Base-by-base conservation (phyloP, 306 rosid species). In the Rosa chinensis region DNA sequence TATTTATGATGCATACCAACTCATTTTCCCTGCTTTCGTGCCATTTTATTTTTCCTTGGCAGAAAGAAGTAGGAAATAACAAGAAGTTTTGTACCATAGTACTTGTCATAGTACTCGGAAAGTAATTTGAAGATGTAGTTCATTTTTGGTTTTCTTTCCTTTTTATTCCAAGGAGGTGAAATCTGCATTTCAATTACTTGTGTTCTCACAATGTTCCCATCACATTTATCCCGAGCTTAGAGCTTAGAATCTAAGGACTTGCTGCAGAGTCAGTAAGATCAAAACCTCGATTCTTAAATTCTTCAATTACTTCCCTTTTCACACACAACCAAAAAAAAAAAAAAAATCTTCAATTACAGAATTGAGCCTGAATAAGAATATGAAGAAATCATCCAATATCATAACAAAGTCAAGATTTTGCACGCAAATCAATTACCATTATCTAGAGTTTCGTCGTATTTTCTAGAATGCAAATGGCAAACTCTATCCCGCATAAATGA, bases 11-110 rank as follows among this genome's bases (percentile, higher is more conserved):
- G 20, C 14, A 20, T 10, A 9, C 66, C 16, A 61, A 61, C n/a
- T 23, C 68, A 61, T 11, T 18, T 16, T 40, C 42, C 71, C 79
- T 61, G 79, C 55, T 7, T 74, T 56, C 55, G 47, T 14, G 55
- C 74, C 74, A 73, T 81, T 75, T 76, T 52, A 67, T 73, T 83
- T 89, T 86, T 81, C 74, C 73, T 76, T 78, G 92, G 89, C 78
- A 37, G 82, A 73, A 88, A 82, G 81, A 85, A 47, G 69, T 61
- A 53, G 80, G 63, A 73, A 73, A 80, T 53, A 23, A 40, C 61
- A 73, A 49, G 58, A 64, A 76, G 37, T 92, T 81, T 85, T 83
- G 88, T 77, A 78, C 32, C 32, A 28, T 28, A 28, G 32, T 28
- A 28, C 32, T 28, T 28, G 32, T 82, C 73, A 66, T 85, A 76